These are phyloP conservation scores for Fusarium robinianum DNA, from an alignment of 2,329 filamentous ascomycete genomes.

Conservation along the genomic window DNA sequence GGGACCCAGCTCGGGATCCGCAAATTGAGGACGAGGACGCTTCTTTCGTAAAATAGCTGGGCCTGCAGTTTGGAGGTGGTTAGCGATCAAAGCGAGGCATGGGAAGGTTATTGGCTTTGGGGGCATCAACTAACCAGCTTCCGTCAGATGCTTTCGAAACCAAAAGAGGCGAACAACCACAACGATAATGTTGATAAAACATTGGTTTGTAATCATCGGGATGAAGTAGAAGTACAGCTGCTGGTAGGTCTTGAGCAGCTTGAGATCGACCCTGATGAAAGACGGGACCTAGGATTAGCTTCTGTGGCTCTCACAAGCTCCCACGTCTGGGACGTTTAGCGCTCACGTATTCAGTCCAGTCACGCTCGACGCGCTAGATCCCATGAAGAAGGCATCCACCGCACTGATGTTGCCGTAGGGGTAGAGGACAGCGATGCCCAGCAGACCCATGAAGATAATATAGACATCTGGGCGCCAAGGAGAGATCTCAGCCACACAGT, in stretches of 20 bases:
- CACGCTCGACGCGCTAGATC: conserved; percentile 53
- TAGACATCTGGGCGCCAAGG: conserved; percentile 28
- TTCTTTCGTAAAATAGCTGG: conserved; percentile 21
- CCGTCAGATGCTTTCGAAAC: conserved; percentile 52
- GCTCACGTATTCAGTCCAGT: conserved; percentile 56
- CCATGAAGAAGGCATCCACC: conserved; percentile 56
- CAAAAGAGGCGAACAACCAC: conserved; percentile 53
- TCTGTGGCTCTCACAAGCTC: background rate
- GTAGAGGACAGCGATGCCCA: conserved; percentile 29
- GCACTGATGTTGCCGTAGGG: conserved; percentile 37
- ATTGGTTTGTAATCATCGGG: conserved; percentile 53
- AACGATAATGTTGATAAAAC: conserved; percentile 55
- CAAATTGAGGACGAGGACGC: conserved; percentile 10
- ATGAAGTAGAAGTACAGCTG: conserved; percentile 57
- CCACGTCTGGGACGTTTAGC: background rate
- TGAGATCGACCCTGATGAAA: conserved; percentile 52
- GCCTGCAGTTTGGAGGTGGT: too few relatives aligned
- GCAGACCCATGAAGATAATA: conserved; percentile 32
- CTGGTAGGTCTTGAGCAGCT: conserved; percentile 53
- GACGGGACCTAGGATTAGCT: conserved; percentile 9
- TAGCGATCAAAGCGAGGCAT: background rate
- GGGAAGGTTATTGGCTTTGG: too few relatives aligned
- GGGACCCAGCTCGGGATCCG: conserved; percentile 15
- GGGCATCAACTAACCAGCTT: conserved; percentile 37
- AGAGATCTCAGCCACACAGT: conserved; percentile 12